Evolutionary conservation across 768 basidiomycete genomes (phyloP).

Genomic region (Fomitopsis serialis): DNA sequence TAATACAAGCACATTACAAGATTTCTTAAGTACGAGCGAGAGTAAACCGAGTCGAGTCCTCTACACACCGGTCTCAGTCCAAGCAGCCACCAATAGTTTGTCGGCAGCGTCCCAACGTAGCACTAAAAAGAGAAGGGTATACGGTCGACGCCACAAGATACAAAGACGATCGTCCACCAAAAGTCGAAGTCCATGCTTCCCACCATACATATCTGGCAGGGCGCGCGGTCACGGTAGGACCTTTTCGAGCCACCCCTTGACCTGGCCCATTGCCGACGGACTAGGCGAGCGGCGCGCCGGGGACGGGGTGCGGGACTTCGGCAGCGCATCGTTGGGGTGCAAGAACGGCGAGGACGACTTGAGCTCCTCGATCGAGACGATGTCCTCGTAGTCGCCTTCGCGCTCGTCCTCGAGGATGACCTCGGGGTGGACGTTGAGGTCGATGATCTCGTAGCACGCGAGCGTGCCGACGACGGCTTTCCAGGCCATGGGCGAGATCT

Average conservation of each 20-base stretch:
- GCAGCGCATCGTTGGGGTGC: neutral
- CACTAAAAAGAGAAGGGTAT: too few relatives aligned
- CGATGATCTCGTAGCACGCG: constrained; percentile 23
- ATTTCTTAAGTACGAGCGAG: too few relatives aligned
- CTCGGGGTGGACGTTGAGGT: constrained; percentile 14
- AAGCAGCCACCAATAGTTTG: too few relatives aligned
- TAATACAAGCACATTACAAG: too few relatives aligned
- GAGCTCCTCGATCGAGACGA: neutral
- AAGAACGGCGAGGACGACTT: neutral
- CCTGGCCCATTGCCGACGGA: neutral
- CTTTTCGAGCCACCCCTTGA: constrained; percentile 1
- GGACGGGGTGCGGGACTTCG: neutral
- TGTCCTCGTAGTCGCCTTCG: neutral
- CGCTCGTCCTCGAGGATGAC: neutral
- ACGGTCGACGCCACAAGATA: too few relatives aligned
- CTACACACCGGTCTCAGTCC: too few relatives aligned
- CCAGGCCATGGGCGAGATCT: constrained; percentile 23
- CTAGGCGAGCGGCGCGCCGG: neutral
- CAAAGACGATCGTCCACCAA: too few relatives aligned
- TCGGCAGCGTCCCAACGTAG: too few relatives aligned
- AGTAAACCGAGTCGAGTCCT: too few relatives aligned
- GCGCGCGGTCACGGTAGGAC: neutral
- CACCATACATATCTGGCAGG: neutral
- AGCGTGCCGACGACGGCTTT: constrained; percentile 12
- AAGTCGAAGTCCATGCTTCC: neutral